Conservation (phyloP, 306 rosid species). For the Parietaria judaica region DNA sequence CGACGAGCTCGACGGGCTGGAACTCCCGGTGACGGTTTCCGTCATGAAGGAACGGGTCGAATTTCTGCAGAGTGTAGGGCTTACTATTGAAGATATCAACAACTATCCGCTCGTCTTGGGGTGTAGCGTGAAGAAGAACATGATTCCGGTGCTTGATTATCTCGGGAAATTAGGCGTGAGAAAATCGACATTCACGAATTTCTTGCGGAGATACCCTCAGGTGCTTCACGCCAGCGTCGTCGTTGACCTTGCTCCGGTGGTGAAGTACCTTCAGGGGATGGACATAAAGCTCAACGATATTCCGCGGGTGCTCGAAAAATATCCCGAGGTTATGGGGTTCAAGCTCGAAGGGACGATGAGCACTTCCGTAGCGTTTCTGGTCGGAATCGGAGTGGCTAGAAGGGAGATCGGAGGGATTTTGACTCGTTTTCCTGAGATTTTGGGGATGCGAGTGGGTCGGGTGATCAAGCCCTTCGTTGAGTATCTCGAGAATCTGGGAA, state of each 20-base stretch:
- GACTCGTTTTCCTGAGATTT: slow-evolving; percentile 78
- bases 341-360: slow-evolving; percentile 99
- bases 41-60: slow-evolving; percentile 90
- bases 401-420: slow-evolving; percentile 80
- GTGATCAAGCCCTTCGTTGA: slow-evolving; percentile 91
- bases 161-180: slow-evolving; percentile 95
- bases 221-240: slow-evolving; percentile 97
- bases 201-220: slow-evolving; percentile 84
- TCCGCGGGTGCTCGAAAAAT: slow-evolving; percentile 80
- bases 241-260: slow-evolving; percentile 79
- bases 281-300: slow-evolving; percentile 69
- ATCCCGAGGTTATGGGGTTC: slow-evolving; percentile 84
- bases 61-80: slow-evolving; percentile 85
- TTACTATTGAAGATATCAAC: slow-evolving; percentile 71
- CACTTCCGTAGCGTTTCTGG: slow-evolving; percentile 85
- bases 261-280: slow-evolving; percentile 90
- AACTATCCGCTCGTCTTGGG: slow-evolving; percentile 95
- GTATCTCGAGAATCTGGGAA: slow-evolving; percentile 68
- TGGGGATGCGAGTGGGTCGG: slow-evolving; percentile 93
- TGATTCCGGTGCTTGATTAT: slow-evolving; percentile 96
- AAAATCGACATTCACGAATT: slow-evolving; percentile 67
- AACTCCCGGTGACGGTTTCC: slow-evolving; percentile 87
- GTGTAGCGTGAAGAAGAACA: slow-evolving; percentile 94
- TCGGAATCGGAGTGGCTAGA: slow-evolving; percentile 84
- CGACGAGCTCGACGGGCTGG: slow-evolving; percentile 98